Evolutionary conservation across 2,329 filamentous ascomycete genomes (phyloP).

Genomic region (Colletotrichum costaricense): DNA sequence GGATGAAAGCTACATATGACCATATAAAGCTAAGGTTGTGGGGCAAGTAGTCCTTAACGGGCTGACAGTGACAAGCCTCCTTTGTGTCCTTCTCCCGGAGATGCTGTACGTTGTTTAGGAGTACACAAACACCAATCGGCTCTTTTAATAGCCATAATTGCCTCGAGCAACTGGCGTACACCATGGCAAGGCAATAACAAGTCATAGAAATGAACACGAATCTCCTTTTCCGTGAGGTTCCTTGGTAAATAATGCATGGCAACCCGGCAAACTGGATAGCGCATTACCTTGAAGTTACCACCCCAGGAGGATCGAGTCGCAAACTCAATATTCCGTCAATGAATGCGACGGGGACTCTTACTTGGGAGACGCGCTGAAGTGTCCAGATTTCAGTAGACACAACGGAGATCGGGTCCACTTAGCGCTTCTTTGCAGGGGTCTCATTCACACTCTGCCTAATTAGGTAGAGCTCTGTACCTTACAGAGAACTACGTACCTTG

Average conservation of each 20-base stretch:
- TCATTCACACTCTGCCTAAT: neutral
- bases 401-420: constrained; percentile 2
- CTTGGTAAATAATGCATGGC: neutral
- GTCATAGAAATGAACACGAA: neutral
- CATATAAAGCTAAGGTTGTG: neutral
- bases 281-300: neutral
- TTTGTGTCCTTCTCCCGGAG: neutral
- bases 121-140: neutral
- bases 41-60: constrained; percentile 22
- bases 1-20: constrained; percentile 12
- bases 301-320: neutral
- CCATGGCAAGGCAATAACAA: neutral
- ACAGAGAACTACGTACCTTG: neutral
- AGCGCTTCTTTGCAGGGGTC: neutral
- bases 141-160: neutral
- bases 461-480: neutral
- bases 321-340: neutral
- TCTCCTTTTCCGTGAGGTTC: neutral
- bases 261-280: neutral
- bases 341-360: neutral
- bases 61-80: constrained; percentile 5
- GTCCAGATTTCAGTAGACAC: constrained; percentile 49
- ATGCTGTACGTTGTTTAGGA: neutral
- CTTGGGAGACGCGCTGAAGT: neutral
- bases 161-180: neutral